Conservation (phyloP, 441 rosid species). For the Viola pubescens region DNA sequence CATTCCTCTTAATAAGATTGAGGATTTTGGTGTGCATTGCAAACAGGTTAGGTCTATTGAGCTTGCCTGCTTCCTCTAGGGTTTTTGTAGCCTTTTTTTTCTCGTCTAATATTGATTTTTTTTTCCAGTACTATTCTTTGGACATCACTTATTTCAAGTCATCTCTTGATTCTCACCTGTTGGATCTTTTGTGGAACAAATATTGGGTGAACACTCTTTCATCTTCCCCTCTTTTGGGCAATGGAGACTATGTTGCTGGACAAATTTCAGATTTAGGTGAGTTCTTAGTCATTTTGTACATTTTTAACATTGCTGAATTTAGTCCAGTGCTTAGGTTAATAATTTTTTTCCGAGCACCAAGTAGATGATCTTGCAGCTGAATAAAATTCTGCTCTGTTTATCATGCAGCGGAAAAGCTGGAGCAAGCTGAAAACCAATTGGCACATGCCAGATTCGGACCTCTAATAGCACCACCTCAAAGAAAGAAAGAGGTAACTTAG, state of each 20-base stretch:
- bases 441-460: conserved; percentile 79
- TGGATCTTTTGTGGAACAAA: conserved; percentile 98
- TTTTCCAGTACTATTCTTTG: conserved; percentile 74
- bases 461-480: conserved; percentile 49
- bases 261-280: conserved; percentile 98
- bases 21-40: conserved; percentile 96
- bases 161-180: conserved; percentile 86
- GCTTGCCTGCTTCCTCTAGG: background rate
- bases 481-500: conserved; percentile 75
- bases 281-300: background rate
- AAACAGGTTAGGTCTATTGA: conserved; percentile 58
- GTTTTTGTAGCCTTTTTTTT: background rate
- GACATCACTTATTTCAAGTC: conserved; percentile 97
- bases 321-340: too few relatives aligned
- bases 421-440: conserved; percentile 89
- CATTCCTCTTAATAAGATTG: conserved; percentile 90
- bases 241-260: conserved; percentile 97
- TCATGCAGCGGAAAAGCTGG: conserved; percentile 89
- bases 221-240: conserved; percentile 91
- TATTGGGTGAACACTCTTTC: conserved; percentile 99
- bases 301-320: background rate
- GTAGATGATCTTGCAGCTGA: too few relatives aligned
- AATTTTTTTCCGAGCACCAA: too few relatives aligned
- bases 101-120: conserved; percentile 17
- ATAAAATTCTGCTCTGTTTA: conserved; percentile 12